phyloP scores from a whole-genome alignment of 2,329 filamentous ascomycete genomes.

The Exserohilum rostratum region DNA sequence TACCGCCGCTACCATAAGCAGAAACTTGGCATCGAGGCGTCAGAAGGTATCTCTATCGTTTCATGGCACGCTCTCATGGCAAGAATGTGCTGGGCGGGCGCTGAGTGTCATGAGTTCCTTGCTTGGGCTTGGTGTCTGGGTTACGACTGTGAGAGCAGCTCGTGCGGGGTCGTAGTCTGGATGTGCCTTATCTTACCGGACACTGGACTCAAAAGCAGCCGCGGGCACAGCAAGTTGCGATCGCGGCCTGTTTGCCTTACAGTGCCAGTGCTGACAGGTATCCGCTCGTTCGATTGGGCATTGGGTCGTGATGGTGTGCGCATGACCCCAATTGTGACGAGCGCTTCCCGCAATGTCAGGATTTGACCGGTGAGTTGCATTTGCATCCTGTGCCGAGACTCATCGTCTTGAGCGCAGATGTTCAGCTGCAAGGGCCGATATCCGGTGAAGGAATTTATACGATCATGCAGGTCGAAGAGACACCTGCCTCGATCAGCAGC shows the following conservation, averaged over 20 bases:
- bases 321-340: constrained; percentile 11
- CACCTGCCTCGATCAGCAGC: constrained; percentile 9
- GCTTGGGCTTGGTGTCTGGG: neutral
- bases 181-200: constrained; percentile 13
- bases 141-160: neutral
- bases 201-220: neutral
- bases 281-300: constrained; percentile 4
- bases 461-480: constrained; percentile 13
- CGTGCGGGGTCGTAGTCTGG: constrained; percentile 11
- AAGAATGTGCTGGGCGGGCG: neutral
- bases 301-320: constrained; percentile 8
- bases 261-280: constrained; percentile 6
- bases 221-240: constrained; percentile 2
- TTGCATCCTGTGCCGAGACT: constrained; percentile 1
- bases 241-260: neutral
- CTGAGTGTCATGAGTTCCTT: neutral
- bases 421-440: constrained; percentile 6
- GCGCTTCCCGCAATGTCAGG: neutral
- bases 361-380: constrained; percentile 13
- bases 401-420: constrained; percentile 2
- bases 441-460: constrained; percentile 15
- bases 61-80: neutral
- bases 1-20: neutral
- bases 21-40: neutral
- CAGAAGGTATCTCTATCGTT: neutral